A percentile compares a stretch with the other conserved stretches of the same genome.
These are phyloP conservation scores for Penicillium chermesinum DNA, from an alignment of 495 filamentous ascomycete genomes.

Conservation along the genomic window DNA sequence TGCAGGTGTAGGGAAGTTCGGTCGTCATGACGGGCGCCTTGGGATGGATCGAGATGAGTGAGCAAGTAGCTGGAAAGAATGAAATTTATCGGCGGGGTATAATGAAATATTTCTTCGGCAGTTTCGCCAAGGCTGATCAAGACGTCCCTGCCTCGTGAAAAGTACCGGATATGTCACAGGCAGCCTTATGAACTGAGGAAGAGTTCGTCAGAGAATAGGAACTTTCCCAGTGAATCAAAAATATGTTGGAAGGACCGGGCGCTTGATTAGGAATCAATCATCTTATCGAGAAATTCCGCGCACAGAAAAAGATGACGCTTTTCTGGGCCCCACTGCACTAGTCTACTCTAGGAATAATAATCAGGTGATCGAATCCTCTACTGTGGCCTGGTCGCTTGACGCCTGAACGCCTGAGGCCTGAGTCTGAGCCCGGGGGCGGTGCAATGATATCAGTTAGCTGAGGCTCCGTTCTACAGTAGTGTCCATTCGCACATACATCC, in stretches of 20 bases:
- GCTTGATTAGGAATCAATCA: not conserved
- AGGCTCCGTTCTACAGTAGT: not conserved
- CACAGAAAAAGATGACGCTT: not conserved
- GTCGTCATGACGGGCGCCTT: conserved; percentile 17
- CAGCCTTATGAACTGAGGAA: no score
- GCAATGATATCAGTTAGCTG: conserved; percentile 8
- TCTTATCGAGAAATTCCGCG: not conserved
- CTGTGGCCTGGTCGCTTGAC: not conserved
- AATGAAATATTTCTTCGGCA: not conserved
- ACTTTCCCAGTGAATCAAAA: no score
- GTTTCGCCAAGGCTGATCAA: not conserved
- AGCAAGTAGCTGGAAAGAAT: not conserved
- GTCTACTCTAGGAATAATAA: not conserved
- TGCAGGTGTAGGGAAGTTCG: conserved; percentile 87
- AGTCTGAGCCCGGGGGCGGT: not conserved
- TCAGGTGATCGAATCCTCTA: not conserved
- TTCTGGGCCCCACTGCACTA: not conserved
- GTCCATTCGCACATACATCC: not conserved
- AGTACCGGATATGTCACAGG: not conserved
- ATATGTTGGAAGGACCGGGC: not conserved
- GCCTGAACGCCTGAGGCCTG: not conserved
- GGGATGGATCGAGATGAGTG: not conserved
- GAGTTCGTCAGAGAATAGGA: not conserved
- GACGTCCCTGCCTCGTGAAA: not conserved
- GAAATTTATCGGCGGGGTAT: conserved; percentile 3